These are phyloP conservation scores for Thermothielavioides terrestris DNA, from an alignment of 495 filamentous ascomycete species.

Conservation along the genomic window DNA sequence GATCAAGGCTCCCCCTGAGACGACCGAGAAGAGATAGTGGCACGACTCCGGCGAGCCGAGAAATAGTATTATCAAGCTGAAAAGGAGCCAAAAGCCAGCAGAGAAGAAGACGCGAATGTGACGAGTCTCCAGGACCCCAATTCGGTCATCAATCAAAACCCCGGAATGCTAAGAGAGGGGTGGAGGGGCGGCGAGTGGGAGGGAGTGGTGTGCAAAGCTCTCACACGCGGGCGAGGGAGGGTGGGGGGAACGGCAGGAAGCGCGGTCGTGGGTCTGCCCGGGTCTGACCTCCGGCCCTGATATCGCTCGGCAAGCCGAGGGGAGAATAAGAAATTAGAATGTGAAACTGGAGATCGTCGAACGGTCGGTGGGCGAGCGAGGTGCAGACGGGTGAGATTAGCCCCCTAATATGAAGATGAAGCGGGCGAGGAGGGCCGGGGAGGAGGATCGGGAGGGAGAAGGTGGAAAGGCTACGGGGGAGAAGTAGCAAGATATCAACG, in stretches of 20 bases:
- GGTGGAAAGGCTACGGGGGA: not conserved
- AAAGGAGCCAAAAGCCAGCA: conserved; percentile 4
- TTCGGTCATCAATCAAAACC: conserved; percentile 12
- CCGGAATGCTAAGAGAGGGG: conserved; percentile 6
- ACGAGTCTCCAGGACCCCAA: conserved; percentile 23
- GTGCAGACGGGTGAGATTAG: conserved; percentile 1
- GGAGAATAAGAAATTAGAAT: not conserved
- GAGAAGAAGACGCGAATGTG: conserved; percentile 8
- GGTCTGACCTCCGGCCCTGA: conserved; percentile 3
- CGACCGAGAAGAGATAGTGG: not conserved
- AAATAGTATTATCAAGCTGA: not conserved
- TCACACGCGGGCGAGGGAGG: conserved; percentile 7
- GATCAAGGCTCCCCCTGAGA: not conserved
- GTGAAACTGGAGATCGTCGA: not conserved
- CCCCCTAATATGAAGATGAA: conserved; percentile 1
- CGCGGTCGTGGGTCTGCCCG: conserved; percentile 11
- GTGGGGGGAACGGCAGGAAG: conserved; percentile 7
- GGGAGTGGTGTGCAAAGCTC: conserved; percentile 19
- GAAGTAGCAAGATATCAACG: conserved; percentile 17
- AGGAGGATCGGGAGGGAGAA: conserved; percentile 2
- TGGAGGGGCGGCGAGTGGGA: conserved; percentile 15
- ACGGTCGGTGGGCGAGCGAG: conserved; percentile 6
- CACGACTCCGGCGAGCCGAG: not conserved
- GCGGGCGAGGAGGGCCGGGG: conserved; percentile 7
- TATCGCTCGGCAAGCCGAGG: conserved; percentile 3